Evolutionary conservation across 2,329 filamentous ascomycete genomes (phyloP).

Genomic region (Berkeleyomyces rouxiae): DNA sequence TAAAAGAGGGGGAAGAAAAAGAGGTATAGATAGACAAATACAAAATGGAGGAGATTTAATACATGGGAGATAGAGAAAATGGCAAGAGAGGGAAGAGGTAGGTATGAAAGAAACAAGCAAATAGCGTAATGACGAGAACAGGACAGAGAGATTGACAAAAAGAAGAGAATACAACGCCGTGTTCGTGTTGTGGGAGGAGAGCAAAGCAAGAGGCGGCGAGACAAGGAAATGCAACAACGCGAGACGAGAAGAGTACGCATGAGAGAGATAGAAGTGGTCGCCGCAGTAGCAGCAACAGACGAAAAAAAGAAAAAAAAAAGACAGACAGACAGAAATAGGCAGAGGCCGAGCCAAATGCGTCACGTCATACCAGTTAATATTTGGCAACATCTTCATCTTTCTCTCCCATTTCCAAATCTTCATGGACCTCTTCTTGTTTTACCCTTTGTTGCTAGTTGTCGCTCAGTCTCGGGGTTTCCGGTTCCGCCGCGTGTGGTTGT

Average conservation of each 20-base stretch:
- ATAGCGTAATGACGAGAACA: background rate
- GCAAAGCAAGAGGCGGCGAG: background rate
- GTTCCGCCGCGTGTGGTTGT: too few species aligned
- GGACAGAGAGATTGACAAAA: background rate
- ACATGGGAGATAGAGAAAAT: background rate
- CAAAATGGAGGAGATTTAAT: background rate
- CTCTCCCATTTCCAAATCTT: background rate
- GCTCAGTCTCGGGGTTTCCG: too few species aligned
- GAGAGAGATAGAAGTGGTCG: too few species aligned
- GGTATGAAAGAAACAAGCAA: background rate
- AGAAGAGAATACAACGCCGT: background rate
- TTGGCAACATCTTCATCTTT: background rate
- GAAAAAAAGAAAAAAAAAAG: background rate
- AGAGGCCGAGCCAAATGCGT: background rate
- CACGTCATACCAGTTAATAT: background rate
- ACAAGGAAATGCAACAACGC: too few species aligned
- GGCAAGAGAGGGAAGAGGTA: background rate
- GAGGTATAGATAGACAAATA: constrained; percentile 1
- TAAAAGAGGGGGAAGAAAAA: background rate
- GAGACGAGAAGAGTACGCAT: too few species aligned
- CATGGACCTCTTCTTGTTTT: background rate
- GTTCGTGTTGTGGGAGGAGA: background rate
- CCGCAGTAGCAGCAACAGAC: background rate
- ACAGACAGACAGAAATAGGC: background rate
- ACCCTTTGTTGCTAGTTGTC: background rate